Conservation (phyloP, 176 grass and related monocot species). For the Tillandsia leiboldiana region DNA sequence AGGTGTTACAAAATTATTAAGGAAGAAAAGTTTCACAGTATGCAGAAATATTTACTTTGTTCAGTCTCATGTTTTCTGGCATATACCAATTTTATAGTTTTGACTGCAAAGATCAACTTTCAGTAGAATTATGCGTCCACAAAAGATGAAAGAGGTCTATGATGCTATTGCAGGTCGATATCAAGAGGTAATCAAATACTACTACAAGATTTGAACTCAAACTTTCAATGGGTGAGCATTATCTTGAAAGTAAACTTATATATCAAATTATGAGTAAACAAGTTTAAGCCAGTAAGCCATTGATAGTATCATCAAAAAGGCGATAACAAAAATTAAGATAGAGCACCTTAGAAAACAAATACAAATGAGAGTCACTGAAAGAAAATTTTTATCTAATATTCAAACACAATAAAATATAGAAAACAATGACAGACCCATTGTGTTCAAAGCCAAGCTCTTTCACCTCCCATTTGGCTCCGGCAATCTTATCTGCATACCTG, state of each 20-base stretch:
- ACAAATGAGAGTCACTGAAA: not conserved
- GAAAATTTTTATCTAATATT: not conserved
- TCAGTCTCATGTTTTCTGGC: too few relatives aligned
- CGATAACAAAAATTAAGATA: not conserved
- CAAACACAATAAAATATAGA: not conserved
- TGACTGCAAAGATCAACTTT: not conserved
- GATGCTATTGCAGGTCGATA: not conserved
- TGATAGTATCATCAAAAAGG: constrained; percentile 13
- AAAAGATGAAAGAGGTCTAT: not conserved
- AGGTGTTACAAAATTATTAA: too few relatives aligned
- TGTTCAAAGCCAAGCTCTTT: constrained; percentile 98
- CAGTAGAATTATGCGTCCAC: not conserved
- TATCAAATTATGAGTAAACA: not conserved
- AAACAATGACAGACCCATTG: constrained; percentile 73
- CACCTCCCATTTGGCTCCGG: constrained; percentile 98
- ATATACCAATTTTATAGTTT: not conserved
- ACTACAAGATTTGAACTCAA: not conserved
- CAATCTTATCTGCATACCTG: constrained; percentile 96
- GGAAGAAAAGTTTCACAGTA: too few relatives aligned
- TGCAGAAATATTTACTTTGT: too few relatives aligned
- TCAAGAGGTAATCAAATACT: not conserved
- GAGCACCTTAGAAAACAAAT: too few relatives aligned
- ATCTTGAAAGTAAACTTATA: not conserved
- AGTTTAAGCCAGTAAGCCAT: not conserved
- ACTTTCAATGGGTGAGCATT: not conserved